Evolutionary conservation across 2,329 filamentous ascomycete species (phyloP).

Genomic region (Knufia fluminis): DNA sequence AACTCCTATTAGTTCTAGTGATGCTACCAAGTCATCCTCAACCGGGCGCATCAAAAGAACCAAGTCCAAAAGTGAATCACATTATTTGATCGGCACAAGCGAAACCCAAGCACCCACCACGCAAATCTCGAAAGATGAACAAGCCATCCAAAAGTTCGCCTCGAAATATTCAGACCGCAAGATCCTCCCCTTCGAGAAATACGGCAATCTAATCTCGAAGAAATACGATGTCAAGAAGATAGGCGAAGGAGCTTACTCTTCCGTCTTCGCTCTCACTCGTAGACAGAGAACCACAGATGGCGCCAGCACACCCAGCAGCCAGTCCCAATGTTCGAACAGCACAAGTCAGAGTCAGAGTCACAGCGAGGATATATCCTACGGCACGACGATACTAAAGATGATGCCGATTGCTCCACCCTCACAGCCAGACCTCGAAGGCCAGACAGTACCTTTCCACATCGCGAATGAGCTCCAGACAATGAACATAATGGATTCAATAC

Average conservation of each 20-base stretch:
- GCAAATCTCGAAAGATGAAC: constrained; percentile 10
- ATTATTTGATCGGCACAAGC: neutral
- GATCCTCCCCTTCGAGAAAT: constrained; percentile 14
- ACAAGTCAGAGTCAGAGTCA: neutral
- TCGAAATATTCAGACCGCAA: constrained; percentile 11
- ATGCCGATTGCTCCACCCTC: constrained; percentile 26
- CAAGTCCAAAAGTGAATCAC: neutral
- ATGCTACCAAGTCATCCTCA: too few species aligned
- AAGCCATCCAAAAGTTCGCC: constrained; percentile 12
- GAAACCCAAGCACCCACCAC: neutral
- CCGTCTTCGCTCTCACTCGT: constrained; percentile 49
- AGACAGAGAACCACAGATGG: neutral
- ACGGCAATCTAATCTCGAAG: constrained; percentile 17
- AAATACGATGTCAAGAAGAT: constrained; percentile 49
- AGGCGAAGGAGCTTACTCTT: constrained; percentile 57
- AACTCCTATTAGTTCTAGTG: too few species aligned
- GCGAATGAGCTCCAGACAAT: constrained; percentile 44
- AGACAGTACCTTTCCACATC: constrained; percentile 36
- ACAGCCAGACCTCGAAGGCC: constrained; percentile 10
- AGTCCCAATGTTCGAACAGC: neutral
- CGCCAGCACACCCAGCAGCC: neutral
- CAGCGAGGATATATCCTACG: neutral
- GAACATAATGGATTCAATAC: constrained; percentile 49
- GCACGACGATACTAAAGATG: constrained; percentile 26
- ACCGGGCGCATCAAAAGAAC: too few species aligned